Evolutionary conservation across 2,329 filamentous ascomycete species (phyloP), one percentile per base, ranked within the genome.

Genomic region (Penicillium brevicompactum): DNA sequence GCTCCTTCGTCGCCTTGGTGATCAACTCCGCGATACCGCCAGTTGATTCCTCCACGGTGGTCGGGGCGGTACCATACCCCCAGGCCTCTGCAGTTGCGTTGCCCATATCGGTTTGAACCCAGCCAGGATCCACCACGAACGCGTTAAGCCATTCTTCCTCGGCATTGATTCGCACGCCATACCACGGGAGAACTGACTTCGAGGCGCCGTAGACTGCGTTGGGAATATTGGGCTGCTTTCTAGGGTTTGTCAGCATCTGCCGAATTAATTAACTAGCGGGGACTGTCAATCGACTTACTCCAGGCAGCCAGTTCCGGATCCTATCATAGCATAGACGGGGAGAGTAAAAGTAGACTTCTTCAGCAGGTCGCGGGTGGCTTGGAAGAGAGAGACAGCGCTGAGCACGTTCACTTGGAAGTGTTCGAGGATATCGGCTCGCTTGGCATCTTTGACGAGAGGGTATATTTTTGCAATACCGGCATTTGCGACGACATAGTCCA

Each of bases 401-500:
- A 69, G 52, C 1, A 70, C 64, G 50, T 74, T 74, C 13, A 62
- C 55, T 22, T 66, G 61, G 32, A 68, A 63, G 18, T 60, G 56
- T 13, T 53, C 53, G 11, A 57, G 46, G 49, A 73, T 55, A 24
- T 70, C 68, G 14, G 65, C 57, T 14, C 60, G 34, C 27, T 63
- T 68, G 42, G 71, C 62, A 6, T 70, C 64, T 18, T 73, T 71
- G 8, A 70, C 75, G 4, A 66, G 58, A 3, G 65, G 66, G 42
- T 52, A 63, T 9, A 55, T 22, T 30, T 59, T 58, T 30, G 67
- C 61, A 8, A 70, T 66, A 6, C 70, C 72, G 5, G 74, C 71
- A 59, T 76, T 77, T n/a, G 73, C 72, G 38, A 76, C 67, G 16
- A 75, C 65, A 37, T 73, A 55, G 52, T 76, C 73, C 24, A 77